Percentiles rank a stretch among this genome's conserved stretches.
These are phyloP conservation scores for Fusarium sp. DNA, from an alignment of 2,329 filamentous ascomycete genomes.

Conservation along the genomic window DNA sequence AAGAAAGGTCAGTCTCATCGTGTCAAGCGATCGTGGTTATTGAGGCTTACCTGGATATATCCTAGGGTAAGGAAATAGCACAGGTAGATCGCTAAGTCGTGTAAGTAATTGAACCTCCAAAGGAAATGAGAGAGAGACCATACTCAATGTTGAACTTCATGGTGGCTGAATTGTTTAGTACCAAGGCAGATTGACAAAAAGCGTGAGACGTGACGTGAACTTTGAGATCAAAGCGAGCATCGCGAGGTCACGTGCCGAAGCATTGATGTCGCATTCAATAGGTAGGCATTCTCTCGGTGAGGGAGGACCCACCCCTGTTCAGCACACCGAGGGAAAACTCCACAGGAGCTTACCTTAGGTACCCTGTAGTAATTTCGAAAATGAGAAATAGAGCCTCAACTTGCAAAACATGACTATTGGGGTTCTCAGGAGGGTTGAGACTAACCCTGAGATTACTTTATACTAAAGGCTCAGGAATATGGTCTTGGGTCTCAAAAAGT, in stretches of 20 bases:
- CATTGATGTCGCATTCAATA: slow-evolving; percentile 19
- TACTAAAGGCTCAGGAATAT: no score
- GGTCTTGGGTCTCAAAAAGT: no score
- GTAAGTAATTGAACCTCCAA: slow-evolving; percentile 30
- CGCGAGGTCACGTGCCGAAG: slow-evolving; percentile 48
- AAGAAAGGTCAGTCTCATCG: background rate
- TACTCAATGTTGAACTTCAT: slow-evolving; percentile 67
- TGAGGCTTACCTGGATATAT: slow-evolving; percentile 64
- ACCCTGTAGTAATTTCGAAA: background rate
- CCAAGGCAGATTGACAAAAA: slow-evolving; percentile 24
- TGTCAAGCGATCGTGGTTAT: background rate
- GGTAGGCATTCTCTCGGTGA: slow-evolving; percentile 12
- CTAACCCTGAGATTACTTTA: no score
- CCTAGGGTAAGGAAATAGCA: slow-evolving; percentile 68
- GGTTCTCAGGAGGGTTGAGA: no score
- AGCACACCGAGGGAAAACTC: slow-evolving; percentile 3
- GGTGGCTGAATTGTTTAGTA: slow-evolving; percentile 36
- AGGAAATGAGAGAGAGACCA: slow-evolving; percentile 12
- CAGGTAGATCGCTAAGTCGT: slow-evolving; percentile 61
- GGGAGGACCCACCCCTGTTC: background rate
- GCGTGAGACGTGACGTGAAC: slow-evolving; percentile 43
- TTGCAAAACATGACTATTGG: background rate
- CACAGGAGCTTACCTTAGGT: background rate
- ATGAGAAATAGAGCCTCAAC: background rate
- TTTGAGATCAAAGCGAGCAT: slow-evolving; percentile 37